Evolutionary conservation across 441 rosid species (phyloP), one percentile per base, ranked within the genome.

Genomic region (Gossypium lobatum): DNA sequence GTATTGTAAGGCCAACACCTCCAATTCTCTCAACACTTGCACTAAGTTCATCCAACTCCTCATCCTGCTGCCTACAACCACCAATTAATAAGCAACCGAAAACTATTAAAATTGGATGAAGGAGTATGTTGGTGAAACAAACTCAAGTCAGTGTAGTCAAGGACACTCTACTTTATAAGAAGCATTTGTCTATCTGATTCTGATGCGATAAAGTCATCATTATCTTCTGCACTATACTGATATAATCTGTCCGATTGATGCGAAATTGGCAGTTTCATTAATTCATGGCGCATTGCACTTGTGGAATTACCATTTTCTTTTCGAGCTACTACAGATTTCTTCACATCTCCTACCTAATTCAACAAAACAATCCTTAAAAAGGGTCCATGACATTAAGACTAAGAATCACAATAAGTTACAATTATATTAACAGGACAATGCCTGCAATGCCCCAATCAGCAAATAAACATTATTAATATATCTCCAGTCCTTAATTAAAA

Each of bases 121-220:
- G 6, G 26, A 50, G 16, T 16, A 62, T 16, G 17, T 9, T 60
- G 6, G 13, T 8, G 11, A 73, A 16, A 46, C 59, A 60, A 10
- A n/a, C n/a, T 6, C 55, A 25, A 1, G 18, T 20, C 26, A 25
- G 28, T 60, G 31, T 60, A 59, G 42, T 62, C 57, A 73, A 63
- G 64, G 64, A 77, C 63, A 60, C 70, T 31, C 14, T 89, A 95
- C 99, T 82, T 95, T 60, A 95, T 93, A 76, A 95, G 89, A 79
- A 95, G 97, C 89, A 88, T 28, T 61, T 95, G 98, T 79, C 97
- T 85, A 83, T 95, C 99, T 76, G 99, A 95, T 82, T 93, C 97
- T 17, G 98, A 93, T 75, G 86, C 80, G 77, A 95, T 89, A 74
- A 89, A 90, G 81, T 89, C 87, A 39, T 91, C 95, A 37, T 91